Base-by-base conservation (phyloP, 768 basidiomycete genomes). In the Agaricus sinodeliciosus region DNA sequence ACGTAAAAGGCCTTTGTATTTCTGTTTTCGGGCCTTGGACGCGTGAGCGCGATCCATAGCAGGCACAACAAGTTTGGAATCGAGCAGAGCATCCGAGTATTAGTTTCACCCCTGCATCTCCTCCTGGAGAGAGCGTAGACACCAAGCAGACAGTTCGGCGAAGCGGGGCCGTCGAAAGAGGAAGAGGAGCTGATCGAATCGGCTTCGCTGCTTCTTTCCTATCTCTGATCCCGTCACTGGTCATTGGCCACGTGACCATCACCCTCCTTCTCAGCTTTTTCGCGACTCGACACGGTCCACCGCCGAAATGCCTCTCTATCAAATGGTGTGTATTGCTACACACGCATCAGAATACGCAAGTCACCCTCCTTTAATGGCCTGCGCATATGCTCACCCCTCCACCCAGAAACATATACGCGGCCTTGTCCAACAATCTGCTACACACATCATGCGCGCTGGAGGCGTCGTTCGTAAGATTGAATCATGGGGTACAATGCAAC, bases 391-490 rank as follows among this genome's bases (percentile, higher is more conserved):
- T n/a, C 19, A 26, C 43, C 25, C 11, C n/a, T 15, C 13, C 3
- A 13, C 39, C n/a, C 65, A 93, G 90, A 71, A 71, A 68, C 82
- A 86, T 61, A 86, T 94, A 35, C 83, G 86, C 47, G 75, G 80
- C 58, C 77, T 94, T 4, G 87, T 91, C 9, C 76, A 76, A 4
- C 81, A 84, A 59, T 78, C 86, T 2, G 85, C 87, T 4, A 75
- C 71, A 40, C 87, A 87, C 61, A 72, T 94, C 53, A 77, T 92
- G 73, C 71, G 85, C 55, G 68, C 73, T 13, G 90, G 90, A 53
- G 90, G 90, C 18, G 87, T 90, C 41, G 91, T 94, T 9, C 82
- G 92, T n/a, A 76, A 75, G 31, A 74, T 94, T 55, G 75, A 85
- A 41, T 90, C 79, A 45, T 82, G 77, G 80, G 92, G 92, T 8